These are phyloP conservation scores for Pestalotiopsis sp. DNA, from an alignment of 2,329 filamentous ascomycete genomes.

Conservation along the genomic window DNA sequence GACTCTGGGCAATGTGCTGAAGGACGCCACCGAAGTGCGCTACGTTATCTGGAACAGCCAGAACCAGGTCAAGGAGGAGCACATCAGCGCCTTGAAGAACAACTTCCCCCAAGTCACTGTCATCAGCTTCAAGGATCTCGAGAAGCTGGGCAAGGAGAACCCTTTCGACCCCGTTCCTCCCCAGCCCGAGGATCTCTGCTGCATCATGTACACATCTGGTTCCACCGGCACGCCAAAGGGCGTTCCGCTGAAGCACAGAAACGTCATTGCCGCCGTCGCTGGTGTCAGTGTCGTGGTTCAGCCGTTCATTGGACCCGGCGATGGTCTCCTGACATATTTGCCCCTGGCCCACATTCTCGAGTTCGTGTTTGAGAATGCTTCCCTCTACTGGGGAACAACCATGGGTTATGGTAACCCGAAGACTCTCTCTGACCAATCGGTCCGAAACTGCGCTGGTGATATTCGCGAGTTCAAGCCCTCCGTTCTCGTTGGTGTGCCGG, in stretches of 20 bases:
- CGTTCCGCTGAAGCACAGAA: slow-evolving; percentile 74
- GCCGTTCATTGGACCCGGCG: slow-evolving; percentile 75
- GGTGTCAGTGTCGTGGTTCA: slow-evolving; percentile 80
- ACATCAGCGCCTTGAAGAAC: slow-evolving; percentile 52
- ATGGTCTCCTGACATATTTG: slow-evolving; percentile 81
- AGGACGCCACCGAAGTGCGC: slow-evolving; percentile 52
- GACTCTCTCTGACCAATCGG: slow-evolving; percentile 79
- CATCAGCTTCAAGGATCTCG: slow-evolving; percentile 54
- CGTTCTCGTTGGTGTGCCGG: slow-evolving; percentile 83
- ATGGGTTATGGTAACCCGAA: slow-evolving; percentile 90
- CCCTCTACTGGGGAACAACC: slow-evolving; percentile 81
- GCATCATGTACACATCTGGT: slow-evolving; percentile 75
- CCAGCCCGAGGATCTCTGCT: slow-evolving; percentile 74
- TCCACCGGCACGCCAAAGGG: slow-evolving; percentile 85
- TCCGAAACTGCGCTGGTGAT: slow-evolving; percentile 85
- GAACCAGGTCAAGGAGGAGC: slow-evolving; percentile 52
- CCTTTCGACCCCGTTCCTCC: slow-evolving; percentile 71
- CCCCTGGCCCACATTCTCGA: slow-evolving; percentile 89
- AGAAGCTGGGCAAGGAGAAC: slow-evolving; percentile 62
- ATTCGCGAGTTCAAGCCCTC: slow-evolving; percentile 85
- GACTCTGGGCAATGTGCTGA: slow-evolving; percentile 57
- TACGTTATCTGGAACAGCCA: slow-evolving; percentile 60
- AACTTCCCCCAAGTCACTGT: slow-evolving; percentile 52
- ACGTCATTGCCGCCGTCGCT: slow-evolving; percentile 75
- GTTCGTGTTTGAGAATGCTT: slow-evolving; percentile 86